phyloP scores from a whole-genome alignment of 805 yeast species.

The Tetrapisispora nanseiensis region DNA sequence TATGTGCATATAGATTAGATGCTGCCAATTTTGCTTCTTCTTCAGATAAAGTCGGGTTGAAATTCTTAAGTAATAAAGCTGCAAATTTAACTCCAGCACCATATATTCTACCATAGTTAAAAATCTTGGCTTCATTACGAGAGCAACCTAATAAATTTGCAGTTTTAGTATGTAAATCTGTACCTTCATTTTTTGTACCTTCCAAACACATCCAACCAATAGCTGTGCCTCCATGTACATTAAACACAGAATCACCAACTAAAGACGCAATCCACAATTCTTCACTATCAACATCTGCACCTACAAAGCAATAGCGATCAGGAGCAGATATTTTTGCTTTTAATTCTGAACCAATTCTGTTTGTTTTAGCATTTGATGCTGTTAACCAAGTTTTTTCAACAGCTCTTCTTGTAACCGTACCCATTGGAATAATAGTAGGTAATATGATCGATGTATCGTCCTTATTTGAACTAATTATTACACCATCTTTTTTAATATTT shows the following conservation, averaged over 20 bases:
- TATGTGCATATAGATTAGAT: conserved; percentile 56
- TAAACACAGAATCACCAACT: conserved; percentile 84
- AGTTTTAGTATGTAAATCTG: conserved; percentile 91
- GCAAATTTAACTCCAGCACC: conserved; percentile 97
- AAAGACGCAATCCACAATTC: conserved; percentile 97
- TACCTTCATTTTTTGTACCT: conserved; percentile 83
- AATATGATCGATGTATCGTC: conserved; percentile 62
- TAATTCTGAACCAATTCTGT: conserved; percentile 85
- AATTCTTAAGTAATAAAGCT: conserved; percentile 68
- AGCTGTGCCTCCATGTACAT: conserved; percentile 90
- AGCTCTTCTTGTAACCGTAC: conserved; percentile 91
- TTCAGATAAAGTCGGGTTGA: conserved; percentile 62
- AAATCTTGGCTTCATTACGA: conserved; percentile 86
- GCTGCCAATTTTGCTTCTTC: conserved; percentile 60
- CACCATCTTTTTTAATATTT: conserved; percentile 3
- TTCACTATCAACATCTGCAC: conserved; percentile 98
- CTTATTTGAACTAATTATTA: conserved; percentile 5
- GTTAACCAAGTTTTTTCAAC: conserved; percentile 97
- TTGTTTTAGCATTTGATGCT: conserved; percentile 84
- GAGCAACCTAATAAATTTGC: conserved; percentile 83
- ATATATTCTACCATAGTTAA: conserved; percentile 93
- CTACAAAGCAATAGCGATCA: conserved; percentile 79
- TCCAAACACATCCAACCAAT: conserved; percentile 99
- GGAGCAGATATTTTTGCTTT: conserved; percentile 86
- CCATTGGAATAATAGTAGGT: conserved; percentile 85